Evolutionary conservation across 768 basidiomycete genomes (phyloP), one percentile per base, ranked within the genome.

Genomic region (Leccinum arenicola): DNA sequence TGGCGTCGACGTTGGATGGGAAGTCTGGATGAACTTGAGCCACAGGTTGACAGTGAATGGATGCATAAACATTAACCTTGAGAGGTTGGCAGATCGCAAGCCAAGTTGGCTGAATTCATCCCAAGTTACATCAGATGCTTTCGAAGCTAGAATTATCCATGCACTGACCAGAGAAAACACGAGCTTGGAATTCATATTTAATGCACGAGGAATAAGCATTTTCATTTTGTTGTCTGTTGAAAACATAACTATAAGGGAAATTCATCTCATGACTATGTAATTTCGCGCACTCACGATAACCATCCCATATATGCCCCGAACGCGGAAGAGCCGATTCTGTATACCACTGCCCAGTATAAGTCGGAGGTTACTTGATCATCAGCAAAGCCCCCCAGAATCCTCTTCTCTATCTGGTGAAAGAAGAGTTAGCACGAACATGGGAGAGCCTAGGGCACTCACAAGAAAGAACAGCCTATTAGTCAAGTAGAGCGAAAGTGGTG

Each of bases 381-480:
- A 17, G 23, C 10, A 6, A 33, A 23, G 11, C 58, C 61, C 27
- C 57, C 54, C 6, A 54, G 48, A 27, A 70, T 38, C 19, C 55
- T 58, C 9, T 40, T 62, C 23, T 71, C 70, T 9, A 71, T 70
- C 69, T 71, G 17, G 9, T 5, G 25, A 17, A 9, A 15, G 23
- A 2, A 12, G 48, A 12, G 43, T 62, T 27, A 58, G 36, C 11
- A 45, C 15, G 14, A 4, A 52, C 6, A 19, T 19, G 4, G 10
- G 25, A 48, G n/a, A 21, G 21, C 47, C 11, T 0, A 7, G 10
- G 8, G 29, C 15, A 58, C 69, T 52, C 31, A 70, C 69, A 15
- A 52, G 60, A 43, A 61, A 64, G 36, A 71, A 51, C n/a, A 69
- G 19, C 17, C 29, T 50, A 14, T 69, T 71, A 14, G 68, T 62